Evolutionary conservation across 1,284 basidiomycete species (phyloP), one percentile per base, ranked within the genome.

Genomic region (Ceratobasidium papillatum): DNA sequence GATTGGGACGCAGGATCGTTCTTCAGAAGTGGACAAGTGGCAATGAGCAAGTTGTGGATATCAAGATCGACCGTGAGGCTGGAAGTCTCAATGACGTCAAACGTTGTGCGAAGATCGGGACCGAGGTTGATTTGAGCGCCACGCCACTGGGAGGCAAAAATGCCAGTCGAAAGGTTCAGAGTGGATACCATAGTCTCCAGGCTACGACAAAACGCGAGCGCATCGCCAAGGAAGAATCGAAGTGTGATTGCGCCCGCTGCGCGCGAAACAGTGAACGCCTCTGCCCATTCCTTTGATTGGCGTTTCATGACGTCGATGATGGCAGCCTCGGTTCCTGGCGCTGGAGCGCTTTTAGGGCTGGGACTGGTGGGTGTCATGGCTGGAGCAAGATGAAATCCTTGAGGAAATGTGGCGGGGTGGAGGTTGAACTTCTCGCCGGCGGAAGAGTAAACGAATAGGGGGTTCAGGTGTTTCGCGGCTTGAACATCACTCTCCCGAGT

Each of bases 41-140:
- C 56, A 14, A 61, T 45, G 14, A 61, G 34, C 30, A 71, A 36
- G 43, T 71, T 61, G 54, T 61, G 54, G 14, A 71, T 22, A n/a
- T 41, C 56, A 22, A 71, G 56, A 17, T 71, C n/a, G 56, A 59
- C 54, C 3, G 68, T 71, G 19, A 61, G 56, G n/a, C 43, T 71
- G 2, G 68, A 71, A 38, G 66, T 69, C 7, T 69, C 56, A 32
- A 71, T 71, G n/a, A 61, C 27, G 68, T 71, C 68, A 25, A 45
- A 61, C 4, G 11, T 30, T n/a, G n/a, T n/a, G n/a, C n/a, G n/a
- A 11, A 34, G 22, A 22, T 12, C 30, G 27, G 49, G 8, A 7
- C 38, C 64, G 30, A 52, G 27, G n/a, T 22, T 54, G 47, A 66
- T 38, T n/a, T 54, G 64, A 66, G 36, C 14, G 30, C 52, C 66